Base-by-base conservation (phyloP, 2,329 filamentous ascomycete genomes). In the Pseudocercospora eumusae region DNA sequence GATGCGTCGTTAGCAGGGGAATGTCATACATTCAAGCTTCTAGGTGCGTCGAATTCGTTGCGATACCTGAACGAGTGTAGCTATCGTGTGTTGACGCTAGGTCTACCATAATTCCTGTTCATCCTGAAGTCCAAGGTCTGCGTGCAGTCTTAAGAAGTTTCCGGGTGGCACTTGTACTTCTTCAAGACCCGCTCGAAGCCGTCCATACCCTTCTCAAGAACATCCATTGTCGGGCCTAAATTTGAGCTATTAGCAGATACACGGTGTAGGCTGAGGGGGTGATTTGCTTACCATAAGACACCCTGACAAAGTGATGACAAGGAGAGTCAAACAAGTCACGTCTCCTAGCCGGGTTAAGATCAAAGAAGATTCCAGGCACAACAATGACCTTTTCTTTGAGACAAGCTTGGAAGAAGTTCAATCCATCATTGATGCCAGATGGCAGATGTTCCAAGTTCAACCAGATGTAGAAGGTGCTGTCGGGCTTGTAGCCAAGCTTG, bases 351-450 rank as follows among this genome's bases (percentile, higher is more conserved):
- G 93, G 93, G 80, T 98, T 98, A 67, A 98, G 79, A 73, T 98
- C 93, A 76, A 98, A 98, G 84, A 98, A 98, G 77, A 98, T 98
- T 63, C 93, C 93, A 0, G 93, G 93, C 4, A 98, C 93, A 18
- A 97, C 92, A 73, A 97, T 97, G 68, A 96, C 91, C 83, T 96
- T 96, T 82, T 97, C 92, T 73, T 90, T 87, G 49, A 98, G 81
- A 74, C 95, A 95, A 28, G 92, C 92, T 75, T 95, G 87, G 86
- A 98, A 97, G 84, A 98, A 98, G 81, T 96, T 96, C 72, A 98
- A 81, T 8, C 93, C 93, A 75, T 98, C 93, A 63, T 90, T 88
- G 75, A 98, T 96, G 64, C 87, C 85, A n/a, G 84, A 84, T 0
- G 93, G 91, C 2, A 95, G 81, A 53, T 84, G 83, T 23, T 75